Evolutionary conservation across 2,329 filamentous ascomycete genomes (phyloP), one percentile per base, ranked within the genome.

Genomic region (Fusarium solani-melongenae): DNA sequence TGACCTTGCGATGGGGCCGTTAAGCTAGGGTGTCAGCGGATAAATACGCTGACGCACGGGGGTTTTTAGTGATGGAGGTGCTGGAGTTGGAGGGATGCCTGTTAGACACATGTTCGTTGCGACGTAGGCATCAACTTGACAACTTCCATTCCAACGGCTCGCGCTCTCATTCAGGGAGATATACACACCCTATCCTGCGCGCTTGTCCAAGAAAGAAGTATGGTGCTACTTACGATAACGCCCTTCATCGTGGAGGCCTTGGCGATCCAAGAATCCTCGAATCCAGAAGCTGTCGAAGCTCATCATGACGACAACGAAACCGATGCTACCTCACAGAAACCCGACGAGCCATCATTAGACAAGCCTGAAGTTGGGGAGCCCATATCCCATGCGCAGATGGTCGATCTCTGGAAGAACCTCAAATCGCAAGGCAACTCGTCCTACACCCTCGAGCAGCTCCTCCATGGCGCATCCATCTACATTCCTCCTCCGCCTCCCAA

Each of bases 171-270:
- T 46, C 27, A n/a, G 20, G 17, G 24, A 17, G 15, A 6, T 57
- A 38, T 27, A 10, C 20, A 27, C 9, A 10, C 29, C 10, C 17
- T 11, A 20, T 17, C n/a, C 4, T 11, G 9, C 9, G 9, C 22
- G 12, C 31, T 11, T 15, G 15, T 22, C 5, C 3, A 9, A 11
- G 8, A 29, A 27, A 17, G 17, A 8, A 70, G 6, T 4, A 96
- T 96, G 93, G 93, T 95, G 20, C 86, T 93, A 49, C 89, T 96
- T 46, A 93, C 91, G n/a, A 92, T 94, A 86, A 95, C 93, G 5
- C 81, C 88, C 76, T 85, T 89, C 75, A 90, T 94, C 33, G 89
- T 92, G 83, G 89, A 90, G 80, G 92, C 88, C 0, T 78, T 95
- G 12, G 76, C 84, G 17, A 81, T 76, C 67, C 69, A 84, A 15